Percentiles rank a stretch among this genome's conserved stretches.
Evolutionary conservation across 2,329 filamentous ascomycete genomes (phyloP).

Genomic region (Amphichorda felina): DNA sequence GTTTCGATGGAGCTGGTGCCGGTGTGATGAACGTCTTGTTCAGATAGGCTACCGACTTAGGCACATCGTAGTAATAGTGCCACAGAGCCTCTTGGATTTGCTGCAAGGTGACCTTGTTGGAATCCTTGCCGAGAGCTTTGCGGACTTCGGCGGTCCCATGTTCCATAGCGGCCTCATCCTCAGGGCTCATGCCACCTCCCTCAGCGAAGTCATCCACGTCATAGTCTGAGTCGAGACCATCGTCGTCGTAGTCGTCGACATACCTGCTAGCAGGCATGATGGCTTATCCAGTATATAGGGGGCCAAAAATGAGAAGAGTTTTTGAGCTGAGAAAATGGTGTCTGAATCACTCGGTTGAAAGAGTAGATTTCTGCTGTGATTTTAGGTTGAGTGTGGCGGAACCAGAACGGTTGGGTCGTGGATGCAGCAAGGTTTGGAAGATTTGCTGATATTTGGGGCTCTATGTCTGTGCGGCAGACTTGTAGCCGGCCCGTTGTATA

Average conservation of each 20-base stretch:
- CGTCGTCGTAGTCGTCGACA: constrained; percentile 33
- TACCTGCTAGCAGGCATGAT: constrained; percentile 9
- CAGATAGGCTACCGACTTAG: constrained; percentile 73
- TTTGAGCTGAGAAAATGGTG: too few relatives aligned
- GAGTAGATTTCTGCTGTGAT: too few relatives aligned
- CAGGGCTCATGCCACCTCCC: constrained; percentile 25
- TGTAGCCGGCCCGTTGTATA: too few relatives aligned
- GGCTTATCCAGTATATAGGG: too few relatives aligned
- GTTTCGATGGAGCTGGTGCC: constrained; percentile 21
- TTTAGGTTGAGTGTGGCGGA: too few relatives aligned
- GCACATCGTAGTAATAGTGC: constrained; percentile 93
- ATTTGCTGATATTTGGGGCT: too few relatives aligned
- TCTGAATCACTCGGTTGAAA: too few relatives aligned
- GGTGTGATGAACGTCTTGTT: constrained; percentile 48
- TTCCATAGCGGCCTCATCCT: constrained; percentile 42
- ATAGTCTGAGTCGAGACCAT: constrained; percentile 34
- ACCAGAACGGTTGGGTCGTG: too few relatives aligned
- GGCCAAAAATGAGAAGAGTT: too few relatives aligned
- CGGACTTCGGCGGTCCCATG: constrained; percentile 56
- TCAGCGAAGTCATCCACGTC: constrained; percentile 27
- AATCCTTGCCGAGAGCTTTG: constrained; percentile 47
- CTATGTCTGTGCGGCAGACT: too few relatives aligned
- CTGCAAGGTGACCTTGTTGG: constrained; percentile 39
- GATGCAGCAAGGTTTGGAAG: too few relatives aligned
- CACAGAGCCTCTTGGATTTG: constrained; percentile 86